Base-by-base conservation (phyloP, 805 yeast genomes). In the Myxozyma mucilagina region DNA sequence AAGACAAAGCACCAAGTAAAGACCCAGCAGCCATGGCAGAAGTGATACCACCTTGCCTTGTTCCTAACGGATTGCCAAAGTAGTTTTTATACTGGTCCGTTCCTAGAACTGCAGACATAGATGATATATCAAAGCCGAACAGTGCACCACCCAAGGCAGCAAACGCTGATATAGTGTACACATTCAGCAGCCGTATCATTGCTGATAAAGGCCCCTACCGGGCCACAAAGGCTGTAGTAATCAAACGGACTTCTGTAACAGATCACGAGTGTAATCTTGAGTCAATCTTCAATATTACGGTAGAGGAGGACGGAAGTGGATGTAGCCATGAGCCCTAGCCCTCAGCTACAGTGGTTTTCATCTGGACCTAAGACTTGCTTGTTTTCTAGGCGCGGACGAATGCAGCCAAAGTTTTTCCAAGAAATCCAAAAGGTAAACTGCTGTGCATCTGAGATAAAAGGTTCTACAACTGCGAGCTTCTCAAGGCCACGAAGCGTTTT, bases 81-180 rank as follows among this genome's bases (percentile, higher is more conserved):
- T 72, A 82, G 1, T 71, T 64, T 24, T 68, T 69, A 70, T 85
- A 86, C 18, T 77, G 76, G 0, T 71, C 72, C 4, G 78, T 72
- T 1, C 78, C 76, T 48, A 86, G 75, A 67, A 85, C 85, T 3
- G 85, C 83, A 0, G 87, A 79, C 77, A 86, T 79, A 0, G 90
- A 85, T 1, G 89, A 81, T 51, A 85, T 82, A 71, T 87, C 91
- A 67, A 84, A 79, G 53, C 91, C 90, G 73, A 84, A 80, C 73
- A 85, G 76, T 66, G 81, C 75, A 39, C 89, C 89, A 34, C 85
- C 83, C 14, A 84, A 70, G 56, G 86, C 78, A 29, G 86, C 74
- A 48, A 83, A 78, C 32, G 71, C 65, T 16, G 83, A 78, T 51
- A 84, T 82, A 43, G 78, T 66, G 67, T 77, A 81, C 18, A 81